Conservation (phyloP, 768 basidiomycete genomes). For the Leccinum arenicola region DNA sequence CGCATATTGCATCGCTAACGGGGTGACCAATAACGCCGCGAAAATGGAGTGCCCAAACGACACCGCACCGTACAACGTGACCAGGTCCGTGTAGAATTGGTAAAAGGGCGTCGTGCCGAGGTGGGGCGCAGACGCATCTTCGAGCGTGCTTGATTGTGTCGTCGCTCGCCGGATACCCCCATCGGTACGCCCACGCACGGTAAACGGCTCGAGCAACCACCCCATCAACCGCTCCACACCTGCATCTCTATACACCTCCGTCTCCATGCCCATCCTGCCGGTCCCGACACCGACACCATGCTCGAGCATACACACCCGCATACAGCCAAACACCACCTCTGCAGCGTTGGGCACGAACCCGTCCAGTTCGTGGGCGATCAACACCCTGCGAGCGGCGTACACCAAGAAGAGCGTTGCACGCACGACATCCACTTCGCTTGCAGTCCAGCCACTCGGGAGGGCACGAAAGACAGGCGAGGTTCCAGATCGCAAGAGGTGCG, state of each 20-base stretch:
- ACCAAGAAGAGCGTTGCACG: constrained; percentile 66
- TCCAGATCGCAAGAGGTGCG: constrained; percentile 79
- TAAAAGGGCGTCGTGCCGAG: constrained; percentile 79
- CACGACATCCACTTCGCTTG: constrained; percentile 75
- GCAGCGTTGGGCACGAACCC: constrained; percentile 28
- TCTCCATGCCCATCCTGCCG: constrained; percentile 18
- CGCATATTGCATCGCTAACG: constrained; percentile 73
- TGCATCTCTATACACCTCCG: constrained; percentile 79
- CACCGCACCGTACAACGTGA: constrained; percentile 86
- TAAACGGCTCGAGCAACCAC: constrained; percentile 59
- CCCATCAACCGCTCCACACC: constrained; percentile 59
- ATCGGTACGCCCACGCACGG: neutral
- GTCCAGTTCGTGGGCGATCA: constrained; percentile 40
- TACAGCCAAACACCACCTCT: constrained; percentile 66
- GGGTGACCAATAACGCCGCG: constrained; percentile 69
- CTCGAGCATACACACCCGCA: constrained; percentile 97
- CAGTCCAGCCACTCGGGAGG: constrained; percentile 71
- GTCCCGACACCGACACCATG: constrained; percentile 48
- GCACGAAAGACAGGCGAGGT: constrained; percentile 66
- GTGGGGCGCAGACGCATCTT: constrained; percentile 52
- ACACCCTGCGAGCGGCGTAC: constrained; percentile 44
- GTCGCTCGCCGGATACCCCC: neutral
- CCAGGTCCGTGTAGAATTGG: constrained; percentile 90
- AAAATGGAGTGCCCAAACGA: constrained; percentile 84
- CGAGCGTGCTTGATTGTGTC: constrained; percentile 36